phyloP scores from a whole-genome alignment of 495 filamentous ascomycete genomes.

The Podospora bellae-mahoneyi region DNA sequence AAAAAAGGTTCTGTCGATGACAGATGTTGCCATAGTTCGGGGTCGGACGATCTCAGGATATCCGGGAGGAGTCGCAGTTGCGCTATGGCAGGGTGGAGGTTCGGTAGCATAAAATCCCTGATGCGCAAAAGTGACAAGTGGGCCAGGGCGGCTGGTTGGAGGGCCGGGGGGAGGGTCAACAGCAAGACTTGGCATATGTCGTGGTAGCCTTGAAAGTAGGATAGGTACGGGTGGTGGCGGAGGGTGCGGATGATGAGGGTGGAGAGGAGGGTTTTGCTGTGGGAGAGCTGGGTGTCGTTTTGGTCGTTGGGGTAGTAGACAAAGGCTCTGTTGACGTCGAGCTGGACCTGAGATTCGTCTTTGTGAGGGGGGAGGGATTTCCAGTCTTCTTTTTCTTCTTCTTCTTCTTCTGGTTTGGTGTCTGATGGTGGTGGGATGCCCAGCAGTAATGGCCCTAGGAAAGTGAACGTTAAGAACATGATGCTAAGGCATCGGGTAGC shows the following conservation, averaged over 20 bases:
- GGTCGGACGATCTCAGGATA: conserved; percentile 68
- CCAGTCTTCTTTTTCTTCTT: conserved; percentile 33
- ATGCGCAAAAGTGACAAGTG: conserved; percentile 85
- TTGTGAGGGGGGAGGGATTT: conserved; percentile 59
- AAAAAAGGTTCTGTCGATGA: conserved; percentile 82
- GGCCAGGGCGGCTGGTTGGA: conserved; percentile 55
- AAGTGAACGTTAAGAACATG: conserved; percentile 11
- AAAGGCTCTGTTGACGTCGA: conserved; percentile 95
- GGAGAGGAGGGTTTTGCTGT: conserved; percentile 68
- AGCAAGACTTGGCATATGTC: conserved; percentile 97
- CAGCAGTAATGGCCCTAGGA: conserved; percentile 76
- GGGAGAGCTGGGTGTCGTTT: conserved; percentile 56
- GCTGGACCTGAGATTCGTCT: conserved; percentile 84
- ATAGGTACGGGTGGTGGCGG: conserved; percentile 76
- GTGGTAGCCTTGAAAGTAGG: conserved; percentile 98
- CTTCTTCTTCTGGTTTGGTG: conserved; percentile 4
- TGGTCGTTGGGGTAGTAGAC: conserved; percentile 81
- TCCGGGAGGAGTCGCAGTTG: conserved; percentile 82
- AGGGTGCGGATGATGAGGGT: conserved; percentile 72
- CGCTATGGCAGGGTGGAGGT: conserved; percentile 71
- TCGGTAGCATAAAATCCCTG: conserved; percentile 95
- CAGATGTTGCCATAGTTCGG: conserved; percentile 65
- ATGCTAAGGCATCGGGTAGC: background rate
- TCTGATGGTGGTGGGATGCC: conserved; percentile 41
- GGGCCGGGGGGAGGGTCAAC: conserved; percentile 63